Evolutionary conservation across 805 yeast species (phyloP).

Genomic region (Wickerhamomyces tratensis): DNA sequence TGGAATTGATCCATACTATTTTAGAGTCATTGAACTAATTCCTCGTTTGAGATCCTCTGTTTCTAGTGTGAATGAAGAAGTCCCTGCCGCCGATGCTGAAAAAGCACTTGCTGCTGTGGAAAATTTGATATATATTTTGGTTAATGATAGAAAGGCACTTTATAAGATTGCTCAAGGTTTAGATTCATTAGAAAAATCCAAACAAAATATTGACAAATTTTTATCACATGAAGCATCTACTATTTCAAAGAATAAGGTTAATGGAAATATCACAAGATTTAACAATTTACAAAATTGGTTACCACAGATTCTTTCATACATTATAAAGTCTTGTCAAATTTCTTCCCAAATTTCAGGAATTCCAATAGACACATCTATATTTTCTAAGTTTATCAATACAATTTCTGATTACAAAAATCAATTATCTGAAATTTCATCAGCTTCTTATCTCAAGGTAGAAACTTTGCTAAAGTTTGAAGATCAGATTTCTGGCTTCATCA

Average conservation of each 20-base stretch:
- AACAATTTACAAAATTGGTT: slow-evolving; percentile 19
- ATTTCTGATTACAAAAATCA: slow-evolving; percentile 7
- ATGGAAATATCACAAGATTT: slow-evolving; percentile 5
- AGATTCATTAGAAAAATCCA: slow-evolving; percentile 10
- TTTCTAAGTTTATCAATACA: slow-evolving; percentile 8
- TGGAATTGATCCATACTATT: slow-evolving; percentile 47
- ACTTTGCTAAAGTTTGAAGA: too few relatives aligned
- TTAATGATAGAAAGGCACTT: slow-evolving; percentile 43
- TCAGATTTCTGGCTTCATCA: slow-evolving; percentile 10
- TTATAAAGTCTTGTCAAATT: slow-evolving; percentile 12
- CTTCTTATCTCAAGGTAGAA: too few relatives aligned
- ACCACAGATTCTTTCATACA: slow-evolving; percentile 24
- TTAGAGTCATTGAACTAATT: slow-evolving; percentile 63
- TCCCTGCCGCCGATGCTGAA: slow-evolving; percentile 64
- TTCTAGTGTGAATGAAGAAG: slow-evolving; percentile 54
- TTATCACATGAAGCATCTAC: slow-evolving; percentile 9
- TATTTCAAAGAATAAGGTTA: slow-evolving; percentile 9
- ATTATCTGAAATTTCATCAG: too few relatives aligned
- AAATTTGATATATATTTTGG: slow-evolving; percentile 50
- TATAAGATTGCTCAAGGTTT: slow-evolving; percentile 16
- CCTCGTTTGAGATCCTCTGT: slow-evolving; percentile 70
- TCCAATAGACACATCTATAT: slow-evolving; percentile 10
- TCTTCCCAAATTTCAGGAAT: slow-evolving; percentile 8
- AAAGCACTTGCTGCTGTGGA: slow-evolving; percentile 74
- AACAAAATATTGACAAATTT: slow-evolving; percentile 14